phyloP scores from a whole-genome alignment of 805 yeast species.

The Groenewaldozyma salmanticensis region DNA sequence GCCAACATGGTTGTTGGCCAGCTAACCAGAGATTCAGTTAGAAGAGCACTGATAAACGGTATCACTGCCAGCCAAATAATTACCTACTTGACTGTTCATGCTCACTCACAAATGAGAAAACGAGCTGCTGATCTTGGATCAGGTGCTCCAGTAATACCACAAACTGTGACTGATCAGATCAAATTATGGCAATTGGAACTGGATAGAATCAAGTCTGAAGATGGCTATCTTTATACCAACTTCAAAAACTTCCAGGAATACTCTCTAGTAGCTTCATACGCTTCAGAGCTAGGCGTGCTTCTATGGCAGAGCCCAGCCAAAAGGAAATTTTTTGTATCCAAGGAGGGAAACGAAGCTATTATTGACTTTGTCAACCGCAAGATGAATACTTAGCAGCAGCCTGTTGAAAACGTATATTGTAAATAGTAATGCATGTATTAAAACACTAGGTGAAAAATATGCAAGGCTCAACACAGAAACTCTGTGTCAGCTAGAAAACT shows the following conservation, averaged over 20 bases:
- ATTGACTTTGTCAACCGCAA: conserved; percentile 77
- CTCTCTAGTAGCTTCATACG: conserved; percentile 61
- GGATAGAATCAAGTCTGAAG: conserved; percentile 80
- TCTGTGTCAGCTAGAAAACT: no score
- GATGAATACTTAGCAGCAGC: conserved; percentile 2
- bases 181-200: conserved; percentile 92
- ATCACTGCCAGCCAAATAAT: conserved; percentile 93
- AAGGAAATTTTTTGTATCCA: conserved; percentile 73
- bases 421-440: neutral
- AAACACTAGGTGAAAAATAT: conserved; percentile 1
- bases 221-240: conserved; percentile 82
- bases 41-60: conserved; percentile 76
- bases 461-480: no score
- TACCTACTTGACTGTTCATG: conserved; percentile 79
- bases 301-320: conserved; percentile 72
- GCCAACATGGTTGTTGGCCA: conserved; percentile 90
- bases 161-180: conserved; percentile 95
- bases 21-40: conserved; percentile 82
- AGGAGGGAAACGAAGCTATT: conserved; percentile 81
- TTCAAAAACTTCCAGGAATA: conserved; percentile 72
- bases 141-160: conserved; percentile 63
- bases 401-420: neutral
- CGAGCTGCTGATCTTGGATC: neutral
- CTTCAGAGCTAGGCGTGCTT: conserved; percentile 83
- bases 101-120: conserved; percentile 81